Conservation (phyloP, 345 rosid genomes). For the Sonneratia alba region DNA sequence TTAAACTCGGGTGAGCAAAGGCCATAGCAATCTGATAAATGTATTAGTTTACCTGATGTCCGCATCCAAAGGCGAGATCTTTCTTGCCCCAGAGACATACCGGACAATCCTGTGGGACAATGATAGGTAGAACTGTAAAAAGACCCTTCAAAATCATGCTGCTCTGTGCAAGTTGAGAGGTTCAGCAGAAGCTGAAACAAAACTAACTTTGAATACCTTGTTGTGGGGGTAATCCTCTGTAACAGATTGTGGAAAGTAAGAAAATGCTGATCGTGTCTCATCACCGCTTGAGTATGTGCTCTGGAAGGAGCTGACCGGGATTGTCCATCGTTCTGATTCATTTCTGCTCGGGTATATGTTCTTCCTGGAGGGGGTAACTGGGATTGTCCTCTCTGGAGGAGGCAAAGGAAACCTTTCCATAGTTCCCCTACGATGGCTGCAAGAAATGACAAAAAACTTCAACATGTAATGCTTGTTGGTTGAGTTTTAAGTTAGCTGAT, state of each 20-base stretch:
- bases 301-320: neutral
- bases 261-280: neutral
- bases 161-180: neutral
- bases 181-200: neutral
- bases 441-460: neutral
- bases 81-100: constrained; percentile 21
- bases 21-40: neutral
- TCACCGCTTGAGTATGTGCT: neutral
- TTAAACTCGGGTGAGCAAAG: neutral
- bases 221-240: constrained; percentile 7
- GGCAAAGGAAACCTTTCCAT: constrained; percentile 11
- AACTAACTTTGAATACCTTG: neutral
- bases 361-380: neutral
- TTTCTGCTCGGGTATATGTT: neutral
- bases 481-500: neutral
- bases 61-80: constrained; percentile 34
- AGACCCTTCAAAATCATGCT: neutral
- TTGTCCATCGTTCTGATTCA: neutral
- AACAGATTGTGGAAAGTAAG: neutral
- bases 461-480: neutral
- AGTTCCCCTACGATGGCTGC: constrained; percentile 26
- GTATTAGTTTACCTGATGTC: constrained; percentile 24
- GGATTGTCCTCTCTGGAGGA: neutral
- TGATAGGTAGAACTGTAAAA: neutral
- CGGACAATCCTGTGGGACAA: constrained; percentile 19